Conservation (phyloP, 2,329 filamentous ascomycete genomes). For the Tolypocladium pustulatum region DNA sequence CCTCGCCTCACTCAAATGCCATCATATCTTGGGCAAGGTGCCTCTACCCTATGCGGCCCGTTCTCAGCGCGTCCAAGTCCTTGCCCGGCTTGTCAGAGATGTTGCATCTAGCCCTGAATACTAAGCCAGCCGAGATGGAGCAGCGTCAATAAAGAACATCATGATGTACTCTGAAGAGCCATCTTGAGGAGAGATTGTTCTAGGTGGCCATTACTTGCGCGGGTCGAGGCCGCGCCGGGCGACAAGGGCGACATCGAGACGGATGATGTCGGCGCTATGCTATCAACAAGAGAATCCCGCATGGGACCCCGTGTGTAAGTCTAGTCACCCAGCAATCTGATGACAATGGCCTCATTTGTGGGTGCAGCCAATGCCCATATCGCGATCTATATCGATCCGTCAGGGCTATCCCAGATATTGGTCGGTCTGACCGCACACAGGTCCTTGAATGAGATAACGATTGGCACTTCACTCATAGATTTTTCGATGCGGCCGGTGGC, state of each 20-base stretch:
- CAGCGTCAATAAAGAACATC: too few species aligned
- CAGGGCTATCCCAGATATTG: too few species aligned
- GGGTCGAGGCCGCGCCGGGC: slow-evolving; percentile 20
- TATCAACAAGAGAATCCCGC: neutral
- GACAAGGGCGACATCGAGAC: slow-evolving; percentile 26
- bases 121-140: neutral
- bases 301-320: neutral
- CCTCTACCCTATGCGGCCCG: slow-evolving; percentile 28
- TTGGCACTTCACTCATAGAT: neutral
- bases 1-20: slow-evolving; percentile 16
- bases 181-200: slow-evolving; percentile 30
- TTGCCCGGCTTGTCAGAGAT: slow-evolving; percentile 32
- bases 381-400: neutral
- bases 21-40: slow-evolving; percentile 25
- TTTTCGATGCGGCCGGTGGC: too few species aligned
- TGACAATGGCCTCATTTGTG: slow-evolving; percentile 9
- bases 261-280: slow-evolving; percentile 25
- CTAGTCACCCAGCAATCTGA: slow-evolving; percentile 13
- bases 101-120: slow-evolving; percentile 29
- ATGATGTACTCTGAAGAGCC: slow-evolving; percentile 26
- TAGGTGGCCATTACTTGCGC: slow-evolving; percentile 23
- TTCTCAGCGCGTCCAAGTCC: slow-evolving; percentile 28
- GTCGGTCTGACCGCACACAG: neutral
- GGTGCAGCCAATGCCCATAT: neutral
- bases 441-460: neutral